Conservation (phyloP, 768 basidiomycete species). For the Lactarius sp. region DNA sequence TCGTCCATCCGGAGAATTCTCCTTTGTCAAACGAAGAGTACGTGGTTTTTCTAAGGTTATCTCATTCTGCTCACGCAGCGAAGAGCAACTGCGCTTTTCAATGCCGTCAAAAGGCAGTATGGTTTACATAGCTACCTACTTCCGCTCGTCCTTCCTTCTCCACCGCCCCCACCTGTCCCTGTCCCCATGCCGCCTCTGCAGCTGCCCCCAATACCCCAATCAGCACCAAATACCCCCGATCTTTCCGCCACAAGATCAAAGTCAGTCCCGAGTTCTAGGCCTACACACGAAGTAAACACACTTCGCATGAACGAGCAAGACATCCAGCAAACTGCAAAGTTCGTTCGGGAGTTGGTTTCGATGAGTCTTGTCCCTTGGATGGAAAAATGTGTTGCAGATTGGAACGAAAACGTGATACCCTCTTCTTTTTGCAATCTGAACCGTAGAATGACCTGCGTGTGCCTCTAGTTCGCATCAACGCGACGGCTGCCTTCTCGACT, state of each 20-base stretch:
- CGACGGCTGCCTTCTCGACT: constrained; percentile 76
- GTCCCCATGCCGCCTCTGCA: constrained; percentile 63
- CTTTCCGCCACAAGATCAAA: constrained; percentile 15
- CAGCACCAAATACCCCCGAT: constrained; percentile 27
- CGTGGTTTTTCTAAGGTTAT: constrained; percentile 30
- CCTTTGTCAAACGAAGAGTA: constrained; percentile 76
- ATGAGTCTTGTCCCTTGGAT: constrained; percentile 95
- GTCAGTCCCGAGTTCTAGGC: constrained; percentile 32
- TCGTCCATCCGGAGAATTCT: constrained; percentile 69
- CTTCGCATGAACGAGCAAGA: constrained; percentile 63
- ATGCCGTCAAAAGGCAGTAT: constrained; percentile 84
- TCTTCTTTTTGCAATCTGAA: constrained; percentile 8
- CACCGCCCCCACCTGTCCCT: constrained; percentile 61
- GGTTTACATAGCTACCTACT: constrained; percentile 75
- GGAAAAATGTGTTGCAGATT: constrained; percentile 89
- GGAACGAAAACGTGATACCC: constrained; percentile 75
- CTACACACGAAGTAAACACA: constrained; percentile 26
- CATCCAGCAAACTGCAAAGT: constrained; percentile 67
- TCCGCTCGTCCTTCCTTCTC: constrained; percentile 52
- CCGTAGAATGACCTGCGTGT: not conserved
- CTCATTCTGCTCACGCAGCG: constrained; percentile 11
- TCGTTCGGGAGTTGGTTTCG: constrained; percentile 81
- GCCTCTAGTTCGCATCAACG: constrained; percentile 58
- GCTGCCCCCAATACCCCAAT: constrained; percentile 47
- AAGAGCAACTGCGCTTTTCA: constrained; percentile 75